Conservation (phyloP, 1,139 yeast species). For the Yamadazyma trypodendri region DNA sequence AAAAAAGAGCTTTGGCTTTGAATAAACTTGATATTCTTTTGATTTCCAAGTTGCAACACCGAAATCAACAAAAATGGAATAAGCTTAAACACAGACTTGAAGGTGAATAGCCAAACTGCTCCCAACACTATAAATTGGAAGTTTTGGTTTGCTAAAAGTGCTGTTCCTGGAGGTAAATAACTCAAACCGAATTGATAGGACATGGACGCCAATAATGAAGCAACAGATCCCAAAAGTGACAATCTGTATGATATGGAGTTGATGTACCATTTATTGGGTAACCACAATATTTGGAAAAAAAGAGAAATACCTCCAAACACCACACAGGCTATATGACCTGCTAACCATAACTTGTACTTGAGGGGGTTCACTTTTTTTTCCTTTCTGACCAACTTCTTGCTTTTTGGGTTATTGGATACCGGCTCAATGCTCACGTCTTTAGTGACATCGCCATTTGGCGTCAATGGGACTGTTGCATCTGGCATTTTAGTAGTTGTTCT, state of each 20-base stretch:
- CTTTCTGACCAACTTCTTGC: conserved; percentile 41
- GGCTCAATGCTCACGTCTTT: background rate
- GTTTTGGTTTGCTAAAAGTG: conserved; percentile 65
- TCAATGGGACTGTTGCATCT: conserved; percentile 2
- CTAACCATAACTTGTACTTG: conserved; percentile 56
- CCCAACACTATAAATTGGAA: conserved; percentile 63
- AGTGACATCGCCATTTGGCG: conserved; percentile 3
- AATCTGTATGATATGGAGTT: conserved; percentile 51
- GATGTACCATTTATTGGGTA: conserved; percentile 44
- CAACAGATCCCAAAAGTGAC: conserved; percentile 54
- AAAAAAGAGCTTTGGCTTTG: conserved; percentile 38
- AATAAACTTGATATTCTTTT: conserved; percentile 41
- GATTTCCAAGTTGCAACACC: conserved; percentile 50
- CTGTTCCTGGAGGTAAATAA: conserved; percentile 53
- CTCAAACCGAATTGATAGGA: conserved; percentile 56
- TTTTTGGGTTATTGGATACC: conserved; percentile 17
- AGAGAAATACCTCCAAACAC: conserved; percentile 50
- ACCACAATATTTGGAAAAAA: conserved; percentile 46
- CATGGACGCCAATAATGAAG: conserved; percentile 54
- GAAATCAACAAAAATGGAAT: conserved; percentile 60
- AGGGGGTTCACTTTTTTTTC: conserved; percentile 36
- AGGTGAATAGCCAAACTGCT: conserved; percentile 58
- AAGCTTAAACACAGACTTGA: conserved; percentile 64
- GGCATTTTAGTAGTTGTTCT: conserved; percentile 1
- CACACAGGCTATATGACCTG: conserved; percentile 55